Evolutionary conservation across 139 green algal genomes (phyloP), one percentile per base, ranked within the genome.

Genomic region (Chlamydomonas urium): DNA sequence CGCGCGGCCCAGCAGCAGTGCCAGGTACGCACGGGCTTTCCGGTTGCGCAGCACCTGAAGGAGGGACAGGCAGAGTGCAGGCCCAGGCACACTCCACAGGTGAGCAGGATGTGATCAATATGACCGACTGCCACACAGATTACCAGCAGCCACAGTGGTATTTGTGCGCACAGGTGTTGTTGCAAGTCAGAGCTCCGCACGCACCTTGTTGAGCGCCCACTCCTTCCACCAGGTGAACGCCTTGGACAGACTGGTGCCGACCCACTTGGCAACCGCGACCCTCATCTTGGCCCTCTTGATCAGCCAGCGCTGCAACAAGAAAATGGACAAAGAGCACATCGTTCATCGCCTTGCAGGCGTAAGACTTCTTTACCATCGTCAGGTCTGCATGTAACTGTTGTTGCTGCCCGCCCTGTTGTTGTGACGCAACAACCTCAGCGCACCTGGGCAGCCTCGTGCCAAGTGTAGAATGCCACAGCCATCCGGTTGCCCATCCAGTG

Each of bases 191-290:
- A 53, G 42, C 42, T n/a, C 14, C 42, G 42, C 42, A 17, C 28
- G 17, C 34, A 76, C 70, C 70, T 76, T 76, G 57, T 73, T 58
- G 0, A 69, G 26, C 2, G 77, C 50, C 33, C 48, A 68, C 0
- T 66, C 38, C 32, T 62, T 66, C 77, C 77, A 81, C 17, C 65
- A 37, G 3, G 4, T 23, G 10, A 81, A 62, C 10, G 34, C 45
- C 4, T 66, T 47, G 32, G 42, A 29, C n/a, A 75, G 34, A 4
- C 29, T 66, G 23, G 28, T 23, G 3, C 42, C 26, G 19, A 36
- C 33, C 76, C 70, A 77, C 59, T 75, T 63, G 23, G 69, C 21
- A 42, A 77, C 42, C 5, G 76, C 76, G 2, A 50, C 42, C 19
- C 8, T 35, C 65, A 72, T 61, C 65, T 72, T 60, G 2, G 29